Evolutionary conservation across 768 basidiomycete genomes (phyloP).

Genomic region (Leccinum imitatum): DNA sequence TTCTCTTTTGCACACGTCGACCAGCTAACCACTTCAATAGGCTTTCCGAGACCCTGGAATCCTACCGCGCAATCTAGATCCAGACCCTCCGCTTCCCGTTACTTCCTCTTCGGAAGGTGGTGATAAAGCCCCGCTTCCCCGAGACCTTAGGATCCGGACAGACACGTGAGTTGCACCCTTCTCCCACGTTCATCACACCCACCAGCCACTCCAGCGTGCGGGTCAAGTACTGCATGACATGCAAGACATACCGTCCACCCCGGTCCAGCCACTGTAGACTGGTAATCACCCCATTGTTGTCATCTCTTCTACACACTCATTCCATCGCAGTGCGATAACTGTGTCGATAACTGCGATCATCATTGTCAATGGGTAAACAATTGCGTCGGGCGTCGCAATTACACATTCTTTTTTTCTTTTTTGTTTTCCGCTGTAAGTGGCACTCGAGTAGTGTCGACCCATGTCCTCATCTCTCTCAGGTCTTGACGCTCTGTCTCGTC

Average conservation of each 20-base stretch:
- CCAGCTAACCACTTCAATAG: conserved; percentile 32
- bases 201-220: conserved; percentile 56
- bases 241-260: conserved; percentile 89
- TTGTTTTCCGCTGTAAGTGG: conserved; percentile 70
- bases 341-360: conserved; percentile 93
- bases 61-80: conserved; percentile 84
- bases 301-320: conserved; percentile 2
- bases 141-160: conserved; percentile 75
- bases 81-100: conserved; percentile 73
- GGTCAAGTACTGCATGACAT: conserved; percentile 93
- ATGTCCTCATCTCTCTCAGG: conserved; percentile 41
- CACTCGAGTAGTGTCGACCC: not conserved
- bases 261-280: conserved; percentile 95
- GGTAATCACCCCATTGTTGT: conserved; percentile 41
- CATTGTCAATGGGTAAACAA: conserved; percentile 94
- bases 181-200: not conserved
- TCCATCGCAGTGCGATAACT: conserved; percentile 82
- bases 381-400: conserved; percentile 93
- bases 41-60: conserved; percentile 87
- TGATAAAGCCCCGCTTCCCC: conserved; percentile 64
- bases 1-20: not conserved
- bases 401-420: conserved; percentile 88
- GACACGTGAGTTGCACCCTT: conserved; percentile 58
- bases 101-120: conserved; percentile 63
- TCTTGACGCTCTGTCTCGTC: conserved; percentile 70